These are phyloP conservation scores for Magnusiomyces sp. DNA, from an alignment of 1,139 yeast species.

Conservation along the genomic window DNA sequence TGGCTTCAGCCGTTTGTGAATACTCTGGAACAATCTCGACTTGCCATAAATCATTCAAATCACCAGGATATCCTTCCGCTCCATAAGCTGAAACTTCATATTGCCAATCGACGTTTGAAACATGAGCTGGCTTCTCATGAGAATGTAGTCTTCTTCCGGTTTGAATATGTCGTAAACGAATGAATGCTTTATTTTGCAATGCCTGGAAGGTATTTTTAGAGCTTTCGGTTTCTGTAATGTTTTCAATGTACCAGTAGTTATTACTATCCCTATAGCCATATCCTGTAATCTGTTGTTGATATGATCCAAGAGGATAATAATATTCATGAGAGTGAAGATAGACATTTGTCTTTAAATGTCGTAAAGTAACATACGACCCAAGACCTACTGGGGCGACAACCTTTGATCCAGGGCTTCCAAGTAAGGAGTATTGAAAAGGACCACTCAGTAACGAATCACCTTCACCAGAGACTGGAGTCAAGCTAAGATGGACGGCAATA, in stretches of 20 bases:
- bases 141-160: conserved; percentile 58
- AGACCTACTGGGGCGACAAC: conserved; percentile 45
- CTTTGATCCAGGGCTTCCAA: conserved; percentile 36
- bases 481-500: conserved; percentile 44
- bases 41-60: conserved; percentile 26
- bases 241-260: conserved; percentile 63
- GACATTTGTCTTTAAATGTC: conserved; percentile 53
- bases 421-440: conserved; percentile 50
- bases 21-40: conserved; percentile 19
- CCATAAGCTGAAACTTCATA: conserved; percentile 64
- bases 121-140: conserved; percentile 53
- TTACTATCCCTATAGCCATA: conserved; percentile 45
- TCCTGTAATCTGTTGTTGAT: conserved; percentile 62
- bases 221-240: conserved; percentile 13
- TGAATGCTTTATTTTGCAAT: conserved; percentile 42
- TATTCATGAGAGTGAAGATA: conserved; percentile 62
- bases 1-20: conserved; percentile 29
- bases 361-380: conserved; percentile 59
- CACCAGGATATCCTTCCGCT: conserved; percentile 32
- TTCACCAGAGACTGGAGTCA: conserved; percentile 41
- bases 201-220: conserved; percentile 24
- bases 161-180: conserved; percentile 53
- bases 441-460: conserved; percentile 45
- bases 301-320: conserved; percentile 46
- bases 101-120: conserved; percentile 73